Evolutionary conservation across 495 filamentous ascomycete genomes (phyloP), one percentile per base, ranked within the genome.

Genomic region (Aspergillus bridgeri): DNA sequence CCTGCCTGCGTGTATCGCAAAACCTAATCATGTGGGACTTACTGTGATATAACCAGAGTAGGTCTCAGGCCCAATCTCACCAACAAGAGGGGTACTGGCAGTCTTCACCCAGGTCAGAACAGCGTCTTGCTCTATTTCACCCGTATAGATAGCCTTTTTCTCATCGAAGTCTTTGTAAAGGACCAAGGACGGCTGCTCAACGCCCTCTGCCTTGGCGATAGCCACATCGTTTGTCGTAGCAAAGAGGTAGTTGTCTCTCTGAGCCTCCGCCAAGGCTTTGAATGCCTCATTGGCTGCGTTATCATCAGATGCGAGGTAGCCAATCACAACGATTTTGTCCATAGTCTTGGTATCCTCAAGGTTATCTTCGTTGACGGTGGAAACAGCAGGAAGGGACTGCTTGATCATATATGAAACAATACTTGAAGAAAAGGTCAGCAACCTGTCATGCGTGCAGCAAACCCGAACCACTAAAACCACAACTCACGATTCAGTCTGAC

Each of bases 331-430:
- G 57, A 98, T 90, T 80, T 97, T 97, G 75, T 99, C 94, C 71
- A 91, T 83, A 53, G 88, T 92, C 89, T 98, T 98, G 85, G 98
- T 96, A 54, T 96, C 92, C 66, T 91, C 89, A 23, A 97, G 76
- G 54, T 86, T 90, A 51, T 94, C 89, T 62, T 85, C 83, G 64
- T 80, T 86, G 46, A 98, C 78, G 46, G 81, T 69, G 2, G 93
- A 96, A 53, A 99, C 92, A 51, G 94, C 90, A 27, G 94, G 94
- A 54, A 99, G 85, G 19, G 89, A 88, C 79, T 99, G 95, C 82
- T 99, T 99, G 70, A 88, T 89, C 94, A 99, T 99, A 81, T 96
- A 98, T 22, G 94, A 98, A 42, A 95, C 86, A 73, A 98, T 96
- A 48, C 90, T 19, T 42, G 11, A 49, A 3, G 17, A 15, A 13